Base-by-base conservation (phyloP, 1,284 basidiomycete species). In the Rhodotorula sp. region DNA sequence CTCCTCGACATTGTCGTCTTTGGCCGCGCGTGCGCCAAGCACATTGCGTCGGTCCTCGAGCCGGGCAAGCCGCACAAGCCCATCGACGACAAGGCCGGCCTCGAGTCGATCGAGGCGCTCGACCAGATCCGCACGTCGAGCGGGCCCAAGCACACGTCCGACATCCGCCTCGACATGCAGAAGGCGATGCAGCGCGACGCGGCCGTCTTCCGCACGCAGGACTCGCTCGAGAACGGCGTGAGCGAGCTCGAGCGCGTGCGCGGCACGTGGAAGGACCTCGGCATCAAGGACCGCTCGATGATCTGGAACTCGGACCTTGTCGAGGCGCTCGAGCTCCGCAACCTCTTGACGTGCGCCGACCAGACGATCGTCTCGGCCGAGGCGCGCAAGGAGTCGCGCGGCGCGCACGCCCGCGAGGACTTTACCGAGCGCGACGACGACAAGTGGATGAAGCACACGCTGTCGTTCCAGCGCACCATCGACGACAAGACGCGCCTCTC, bases 261-360 rank as follows among this genome's bases (percentile, higher is more conserved):
- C 86, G 88, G 90, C 79, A 91, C 87, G 81, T 99, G 89, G 84
- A 87, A 91, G 77, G 87, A 97, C 64, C 90, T 99, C 77, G 91
- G 93, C 73, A 91, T 97, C 85, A 96, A 96, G 86, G 97, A 99
- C 84, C 88, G 96, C 80, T 93, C 91, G 82, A 92, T 98, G 93
- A 97, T 99, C 84, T 98, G 96, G 97, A 97, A 97, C 85, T 91
- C 92, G 77, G 97, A 99, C 82, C 89, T 99, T 69, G 87, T 97
- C 74, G 97, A 99, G 85, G 97, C 93, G 19, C 87, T 99, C 67
- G 97, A 99, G 84, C 89, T 99, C 57, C 91, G 92, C 82, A 99
- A 99, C 85, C 85, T 98, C 75, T 87, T 97, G 79, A 94, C 96
- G 81, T 92, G 91, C 79, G 96, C 97, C 66, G 87, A 95, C 66